Conservation (phyloP, 352 stramenopile genomes). For the Phytophthora hybrid region DNA sequence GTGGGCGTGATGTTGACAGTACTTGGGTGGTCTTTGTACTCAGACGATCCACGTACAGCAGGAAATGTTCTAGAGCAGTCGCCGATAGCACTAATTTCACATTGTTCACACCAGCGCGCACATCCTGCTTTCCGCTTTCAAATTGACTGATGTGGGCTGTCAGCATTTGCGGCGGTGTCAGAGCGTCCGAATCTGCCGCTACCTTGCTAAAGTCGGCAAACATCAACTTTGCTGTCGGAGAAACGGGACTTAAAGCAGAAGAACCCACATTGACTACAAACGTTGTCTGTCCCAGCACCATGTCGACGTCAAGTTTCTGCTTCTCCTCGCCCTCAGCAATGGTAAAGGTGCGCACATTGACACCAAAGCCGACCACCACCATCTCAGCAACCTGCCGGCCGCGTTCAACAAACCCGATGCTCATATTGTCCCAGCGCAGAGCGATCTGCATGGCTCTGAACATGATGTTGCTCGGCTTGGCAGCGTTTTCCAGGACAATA, state of each 20-base stretch:
- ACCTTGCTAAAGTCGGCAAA: conserved; percentile 64
- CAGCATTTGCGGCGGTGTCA: conserved; percentile 54
- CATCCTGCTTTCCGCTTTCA: conserved; percentile 53
- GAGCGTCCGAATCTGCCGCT: conserved; percentile 31
- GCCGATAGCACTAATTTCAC: conserved; percentile 55
- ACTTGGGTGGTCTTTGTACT: conserved; percentile 61
- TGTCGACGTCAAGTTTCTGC: conserved; percentile 57
- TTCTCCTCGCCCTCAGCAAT: conserved; percentile 56
- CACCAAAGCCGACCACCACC: conserved; percentile 57
- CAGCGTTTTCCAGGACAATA: conserved; percentile 52
- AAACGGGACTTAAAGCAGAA: conserved; percentile 43
- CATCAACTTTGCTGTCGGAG: conserved; percentile 58
- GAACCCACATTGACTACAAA: conserved; percentile 60
- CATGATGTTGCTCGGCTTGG: conserved; percentile 58
- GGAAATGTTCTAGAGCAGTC: conserved; percentile 64
- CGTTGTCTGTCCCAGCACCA: conserved; percentile 56
- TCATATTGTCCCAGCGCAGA: conserved; percentile 64
- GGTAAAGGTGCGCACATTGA: conserved; percentile 53
- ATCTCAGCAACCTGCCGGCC: conserved; percentile 57
- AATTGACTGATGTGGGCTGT: conserved; percentile 53
- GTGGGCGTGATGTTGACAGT: conserved; percentile 51
- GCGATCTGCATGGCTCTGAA: conserved; percentile 65
- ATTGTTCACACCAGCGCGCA: conserved; percentile 56
- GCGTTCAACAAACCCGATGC: conserved; percentile 55
- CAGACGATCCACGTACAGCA: conserved; percentile 71